Evolutionary conservation across 2,329 filamentous ascomycete genomes (phyloP).

Genomic region (Colletotrichum sp.): DNA sequence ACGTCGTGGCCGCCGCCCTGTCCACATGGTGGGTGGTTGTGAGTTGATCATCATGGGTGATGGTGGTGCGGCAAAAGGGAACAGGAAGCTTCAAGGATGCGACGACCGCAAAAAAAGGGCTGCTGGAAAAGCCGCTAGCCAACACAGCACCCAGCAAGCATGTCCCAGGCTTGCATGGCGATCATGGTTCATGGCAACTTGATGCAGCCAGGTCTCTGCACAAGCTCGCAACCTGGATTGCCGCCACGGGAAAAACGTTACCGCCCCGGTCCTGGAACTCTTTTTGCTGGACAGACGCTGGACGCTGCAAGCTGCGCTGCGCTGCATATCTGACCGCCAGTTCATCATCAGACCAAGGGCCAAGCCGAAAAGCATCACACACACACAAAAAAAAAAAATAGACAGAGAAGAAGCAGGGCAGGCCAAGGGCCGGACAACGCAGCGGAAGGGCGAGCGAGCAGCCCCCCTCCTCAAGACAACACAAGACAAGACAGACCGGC

Average conservation of each 20-base stretch:
- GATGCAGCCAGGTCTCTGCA: constrained; percentile 29
- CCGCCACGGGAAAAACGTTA: constrained; percentile 28
- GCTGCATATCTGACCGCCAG: constrained; percentile 53
- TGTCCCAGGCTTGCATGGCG: constrained; percentile 25
- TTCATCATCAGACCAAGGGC: constrained; percentile 39
- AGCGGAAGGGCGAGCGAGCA: neutral
- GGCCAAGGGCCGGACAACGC: neutral
- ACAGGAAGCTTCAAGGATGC: neutral
- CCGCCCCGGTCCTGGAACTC: constrained; percentile 27
- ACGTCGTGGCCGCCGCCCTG: neutral
- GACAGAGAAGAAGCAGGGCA: neutral
- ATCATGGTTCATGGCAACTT: constrained; percentile 47
- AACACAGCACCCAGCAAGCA: constrained; percentile 17
- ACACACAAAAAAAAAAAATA: neutral
- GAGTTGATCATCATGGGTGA: neutral
- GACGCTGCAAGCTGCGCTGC: constrained; percentile 24
- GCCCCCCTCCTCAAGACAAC: neutral
- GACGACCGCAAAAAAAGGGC: neutral
- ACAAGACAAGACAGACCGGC: neutral
- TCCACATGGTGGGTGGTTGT: neutral
- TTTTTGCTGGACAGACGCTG: constrained; percentile 20
- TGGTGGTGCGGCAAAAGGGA: constrained; percentile 1
- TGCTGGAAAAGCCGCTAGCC: constrained; percentile 15
- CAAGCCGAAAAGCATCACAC: neutral
- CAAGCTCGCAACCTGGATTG: constrained; percentile 24